Evolutionary conservation across 345 rosid species (phyloP), one percentile per base, ranked within the genome.

Genomic region (Pseudoturritis turrita): DNA sequence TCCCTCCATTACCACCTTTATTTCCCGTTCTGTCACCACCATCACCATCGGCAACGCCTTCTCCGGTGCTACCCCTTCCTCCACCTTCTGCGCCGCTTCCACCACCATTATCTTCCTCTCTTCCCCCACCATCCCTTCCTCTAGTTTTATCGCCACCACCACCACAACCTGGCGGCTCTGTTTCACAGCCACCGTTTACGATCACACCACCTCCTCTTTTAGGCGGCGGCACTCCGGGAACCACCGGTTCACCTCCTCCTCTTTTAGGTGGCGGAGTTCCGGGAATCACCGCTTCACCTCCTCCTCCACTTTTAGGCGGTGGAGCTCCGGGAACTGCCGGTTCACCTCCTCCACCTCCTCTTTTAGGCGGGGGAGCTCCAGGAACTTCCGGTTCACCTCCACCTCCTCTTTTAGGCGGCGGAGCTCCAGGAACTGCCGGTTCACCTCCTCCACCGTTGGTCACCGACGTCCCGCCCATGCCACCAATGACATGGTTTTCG

Each of bases 101-200:
- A 0, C 78, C 73, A 31, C 73, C 73, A 31, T 41, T 74, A 41
- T 51, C 78, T 49, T 58, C 73, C 21, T 40, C 78, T 59, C 55
- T 74, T 41, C 78, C 78, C 18, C 11, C 78, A 50, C 78, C 78
- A 50, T 8, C 78, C 4, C 6, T 50, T 50, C 73, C 73, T 11
- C 51, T 74, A 50, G 68, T 74, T 1, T 41, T 59, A 40, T 74
- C 78, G 3, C 78, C 78, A 2, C 78, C 78, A 65, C 77, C 72
- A n/a, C 8, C 55, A 54, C 39, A 13, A 23, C 55, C 39, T 54
- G 65, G 59, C 1, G 41, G 65, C 43, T 17, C 77, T 0, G 71
- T 73, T 55, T 33, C 71, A 33, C 71, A 44, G 17, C 76, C 76
- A 11, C 76, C 76, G 1, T 39, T 72, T 21, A 62, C 62, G 22